Percentiles rank a stretch among this genome's conserved stretches.
These are phyloP conservation scores for Penicillium canariense DNA, from an alignment of 495 filamentous ascomycete genomes.

Conservation along the genomic window DNA sequence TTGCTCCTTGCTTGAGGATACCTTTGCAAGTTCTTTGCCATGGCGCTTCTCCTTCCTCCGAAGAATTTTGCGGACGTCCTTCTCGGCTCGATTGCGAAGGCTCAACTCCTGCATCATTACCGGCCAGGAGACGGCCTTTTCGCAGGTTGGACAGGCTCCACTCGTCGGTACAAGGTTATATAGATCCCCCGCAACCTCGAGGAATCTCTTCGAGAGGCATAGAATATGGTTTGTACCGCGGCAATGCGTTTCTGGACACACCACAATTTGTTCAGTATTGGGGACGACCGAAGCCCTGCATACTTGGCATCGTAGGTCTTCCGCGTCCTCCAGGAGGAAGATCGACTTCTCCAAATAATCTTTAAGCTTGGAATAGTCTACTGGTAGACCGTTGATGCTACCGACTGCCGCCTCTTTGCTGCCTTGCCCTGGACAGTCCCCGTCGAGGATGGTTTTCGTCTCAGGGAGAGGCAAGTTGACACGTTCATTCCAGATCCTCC, in stretches of 20 bases:
- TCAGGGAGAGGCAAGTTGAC: conserved; percentile 46
- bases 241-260: conserved; percentile 69
- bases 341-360: conserved; percentile 69
- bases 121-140: conserved; percentile 62
- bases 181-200: conserved; percentile 40
- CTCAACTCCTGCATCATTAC: conserved; percentile 79
- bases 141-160: conserved; percentile 74
- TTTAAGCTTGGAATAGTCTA: conserved; percentile 65
- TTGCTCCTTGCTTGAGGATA: conserved; percentile 1
- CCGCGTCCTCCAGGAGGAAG: conserved; percentile 58
- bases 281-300: conserved; percentile 54
- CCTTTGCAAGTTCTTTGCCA: conserved; percentile 16
- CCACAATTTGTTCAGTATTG: conserved; percentile 53
- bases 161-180: conserved; percentile 61
- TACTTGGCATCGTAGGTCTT: conserved; percentile 58
- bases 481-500: conserved; percentile 60
- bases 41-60: conserved; percentile 46
- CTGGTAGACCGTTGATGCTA: conserved; percentile 55
- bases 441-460: conserved; percentile 57
- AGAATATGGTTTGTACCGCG: conserved; percentile 66
- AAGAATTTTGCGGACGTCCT: conserved; percentile 62
- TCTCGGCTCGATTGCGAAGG: conserved; percentile 63
- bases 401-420: conserved; percentile 16
- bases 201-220: conserved; percentile 70
- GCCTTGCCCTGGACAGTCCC: conserved; percentile 21